Evolutionary conservation across 2,329 filamentous ascomycete species (phyloP).

Genomic region (Fusarium tuaranense): DNA sequence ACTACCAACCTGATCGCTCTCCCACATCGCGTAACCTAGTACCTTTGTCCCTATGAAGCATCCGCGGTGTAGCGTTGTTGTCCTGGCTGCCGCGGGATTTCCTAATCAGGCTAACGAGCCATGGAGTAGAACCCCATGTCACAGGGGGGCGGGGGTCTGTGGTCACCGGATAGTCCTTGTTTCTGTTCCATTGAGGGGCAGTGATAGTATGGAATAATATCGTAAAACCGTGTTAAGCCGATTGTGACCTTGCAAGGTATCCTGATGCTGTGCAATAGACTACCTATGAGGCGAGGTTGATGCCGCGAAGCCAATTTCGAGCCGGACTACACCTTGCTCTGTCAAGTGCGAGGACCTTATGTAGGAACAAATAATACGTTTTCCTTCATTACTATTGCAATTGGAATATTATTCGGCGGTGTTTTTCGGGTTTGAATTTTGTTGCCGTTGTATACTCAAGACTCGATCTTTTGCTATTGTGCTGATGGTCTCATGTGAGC

Average conservation of each 20-base stretch:
- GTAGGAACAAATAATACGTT: not conserved
- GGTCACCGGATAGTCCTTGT: not conserved
- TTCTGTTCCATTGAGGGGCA: not conserved
- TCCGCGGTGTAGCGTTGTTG: not conserved
- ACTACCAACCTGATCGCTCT: not conserved
- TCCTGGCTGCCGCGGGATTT: not conserved
- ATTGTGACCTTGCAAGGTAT: not conserved
- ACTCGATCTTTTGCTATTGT: no score
- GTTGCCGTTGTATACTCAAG: fast-evolving
- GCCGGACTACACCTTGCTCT: fast-evolving
- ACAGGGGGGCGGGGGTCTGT: not conserved
- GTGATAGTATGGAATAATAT: not conserved
- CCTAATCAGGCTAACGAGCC: not conserved
- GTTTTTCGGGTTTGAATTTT: not conserved
- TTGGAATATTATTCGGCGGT: not conserved
- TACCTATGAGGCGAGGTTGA: not conserved
- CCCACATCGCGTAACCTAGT: not conserved
- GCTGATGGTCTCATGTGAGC: no score
- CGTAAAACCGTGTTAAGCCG: no score
- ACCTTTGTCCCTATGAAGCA: not conserved
- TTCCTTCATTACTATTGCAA: not conserved
- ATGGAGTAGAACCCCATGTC: not conserved
- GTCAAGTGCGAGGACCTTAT: not conserved
- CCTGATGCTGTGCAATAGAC: not conserved
- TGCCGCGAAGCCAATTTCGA: not conserved